phyloP scores from a whole-genome alignment of 2,329 filamentous ascomycete species.

The Rhytidhysteron rufulum region DNA sequence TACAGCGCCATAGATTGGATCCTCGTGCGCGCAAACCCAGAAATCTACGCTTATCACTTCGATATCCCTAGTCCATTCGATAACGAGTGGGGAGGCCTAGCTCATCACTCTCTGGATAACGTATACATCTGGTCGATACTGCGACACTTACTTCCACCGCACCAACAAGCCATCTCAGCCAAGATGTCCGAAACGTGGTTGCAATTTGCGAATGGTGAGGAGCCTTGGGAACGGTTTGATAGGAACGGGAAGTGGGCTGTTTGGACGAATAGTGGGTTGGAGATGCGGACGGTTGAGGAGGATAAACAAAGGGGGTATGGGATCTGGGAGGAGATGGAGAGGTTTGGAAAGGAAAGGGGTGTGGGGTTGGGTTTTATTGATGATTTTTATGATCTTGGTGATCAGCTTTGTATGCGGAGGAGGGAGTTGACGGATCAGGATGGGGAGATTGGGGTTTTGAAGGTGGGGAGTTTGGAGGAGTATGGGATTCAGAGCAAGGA shows the following conservation, averaged over 20 bases:
- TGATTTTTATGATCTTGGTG: conserved; percentile 5
- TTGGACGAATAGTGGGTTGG: not conserved
- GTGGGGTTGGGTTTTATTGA: conserved; percentile 2
- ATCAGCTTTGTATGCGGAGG: conserved; percentile 4
- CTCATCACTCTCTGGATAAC: conserved; percentile 1
- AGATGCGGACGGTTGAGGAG: conserved; percentile 2
- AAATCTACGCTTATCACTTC: not conserved
- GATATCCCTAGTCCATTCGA: not conserved
- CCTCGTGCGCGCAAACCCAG: not conserved
- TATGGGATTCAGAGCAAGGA: conserved; percentile 2
- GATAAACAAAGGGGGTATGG: not conserved
- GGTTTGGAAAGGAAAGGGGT: conserved; percentile 1
- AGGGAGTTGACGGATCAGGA: conserved; percentile 1
- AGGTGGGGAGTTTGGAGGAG: not conserved
- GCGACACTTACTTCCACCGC: not conserved
- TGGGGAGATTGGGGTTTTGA: not conserved
- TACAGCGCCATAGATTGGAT: not conserved
- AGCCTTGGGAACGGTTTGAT: not conserved
- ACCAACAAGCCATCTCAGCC: not conserved
- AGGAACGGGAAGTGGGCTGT: conserved; percentile 1
- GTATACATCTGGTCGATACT: conserved; percentile 3
- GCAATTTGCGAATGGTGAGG: conserved; percentile 1
- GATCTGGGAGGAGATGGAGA: not conserved
- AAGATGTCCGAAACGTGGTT: conserved; percentile 1
- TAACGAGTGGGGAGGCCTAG: not conserved